Evolutionary conservation across 192 early-diverging fungal genomes (phyloP), one percentile per base, ranked within the genome.

Genomic region (Entomortierella chlamydospora): DNA sequence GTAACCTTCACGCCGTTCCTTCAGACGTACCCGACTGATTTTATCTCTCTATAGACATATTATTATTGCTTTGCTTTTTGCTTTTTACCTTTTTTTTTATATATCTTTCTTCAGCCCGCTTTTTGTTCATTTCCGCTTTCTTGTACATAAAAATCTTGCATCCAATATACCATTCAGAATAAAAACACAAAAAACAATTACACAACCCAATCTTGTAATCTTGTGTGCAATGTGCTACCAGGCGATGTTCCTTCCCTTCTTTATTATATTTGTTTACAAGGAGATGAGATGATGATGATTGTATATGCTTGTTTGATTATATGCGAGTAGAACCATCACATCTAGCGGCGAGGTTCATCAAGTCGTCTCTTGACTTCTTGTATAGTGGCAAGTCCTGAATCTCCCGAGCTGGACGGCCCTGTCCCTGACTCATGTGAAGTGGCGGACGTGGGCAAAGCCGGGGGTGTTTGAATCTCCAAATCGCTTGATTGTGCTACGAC

Each of bases 1-100:
- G 66, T 68, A 2, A 62, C 67, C 47, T 85, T 85, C 37, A 83
- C 81, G 0, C 81, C 81, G 9, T 85, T 73, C 63, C 42, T 85
- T 12, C 71, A 83, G 23, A 74, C 67, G 1, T 83, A 85, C 31
- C 64, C 73, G 1, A 50, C 64, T 8, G 66, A 61, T 4, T 28
- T 68, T 22, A 54, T 68, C n/a, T 67, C 58, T 17, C 39, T 76
- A n/a, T 68, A 76, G 61, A 72, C n/a, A 31, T 22, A 30, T 12
- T 23, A 1, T 61, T 8, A 22, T 26, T 22, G 5, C 39, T 29
- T 50, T 58, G 2, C 20, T 18, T 34, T 15, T 41, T n/a, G 1
- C 12, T 54, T 9, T 25, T 28, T 18, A 7, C 54, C 5, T 39
- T 37, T 33, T 49, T 51, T 64, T 52, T 26, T 39, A 52, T 49